Conservation (phyloP, 768 basidiomycete species). For the Termitomyces sp. region DNA sequence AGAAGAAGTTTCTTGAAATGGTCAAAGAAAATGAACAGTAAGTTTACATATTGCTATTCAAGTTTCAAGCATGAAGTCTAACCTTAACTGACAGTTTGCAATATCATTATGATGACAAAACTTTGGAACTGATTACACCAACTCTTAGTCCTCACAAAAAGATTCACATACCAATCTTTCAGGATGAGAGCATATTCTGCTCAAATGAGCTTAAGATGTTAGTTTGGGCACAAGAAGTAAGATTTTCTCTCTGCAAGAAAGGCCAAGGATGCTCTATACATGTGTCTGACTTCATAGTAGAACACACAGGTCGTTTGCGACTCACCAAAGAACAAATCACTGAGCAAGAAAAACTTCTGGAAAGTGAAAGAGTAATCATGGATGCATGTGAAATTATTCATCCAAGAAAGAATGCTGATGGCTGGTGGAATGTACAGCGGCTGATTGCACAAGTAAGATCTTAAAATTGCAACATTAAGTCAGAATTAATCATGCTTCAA, state of each 20-base stretch:
- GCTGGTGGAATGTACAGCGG: conserved; percentile 16
- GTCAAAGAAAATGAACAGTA: too few relatives aligned
- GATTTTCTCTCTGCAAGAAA: background rate
- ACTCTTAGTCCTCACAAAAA: background rate
- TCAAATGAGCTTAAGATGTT: too few relatives aligned
- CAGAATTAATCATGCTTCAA: background rate
- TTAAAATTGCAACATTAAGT: background rate
- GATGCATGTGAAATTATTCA: conserved; percentile 13
- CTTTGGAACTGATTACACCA: background rate
- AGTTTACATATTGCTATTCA: too few relatives aligned
- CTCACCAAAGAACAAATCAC: too few relatives aligned
- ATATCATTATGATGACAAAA: background rate
- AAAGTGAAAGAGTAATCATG: background rate
- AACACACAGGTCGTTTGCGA: too few relatives aligned
- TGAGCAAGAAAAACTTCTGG: too few relatives aligned
- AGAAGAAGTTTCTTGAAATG: too few relatives aligned
- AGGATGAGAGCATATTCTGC: background rate
- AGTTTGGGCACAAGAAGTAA: background rate
- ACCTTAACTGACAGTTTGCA: background rate
- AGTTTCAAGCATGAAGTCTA: too few relatives aligned
- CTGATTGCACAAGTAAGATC: conserved; percentile 13
- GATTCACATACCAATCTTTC: background rate
- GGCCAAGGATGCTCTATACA: too few relatives aligned
- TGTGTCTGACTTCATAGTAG: too few relatives aligned
- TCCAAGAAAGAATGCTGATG: too few relatives aligned